Evolutionary conservation across 352 stramenopile genomes (phyloP).

Genomic region (Saprolegnia parasitica): DNA sequence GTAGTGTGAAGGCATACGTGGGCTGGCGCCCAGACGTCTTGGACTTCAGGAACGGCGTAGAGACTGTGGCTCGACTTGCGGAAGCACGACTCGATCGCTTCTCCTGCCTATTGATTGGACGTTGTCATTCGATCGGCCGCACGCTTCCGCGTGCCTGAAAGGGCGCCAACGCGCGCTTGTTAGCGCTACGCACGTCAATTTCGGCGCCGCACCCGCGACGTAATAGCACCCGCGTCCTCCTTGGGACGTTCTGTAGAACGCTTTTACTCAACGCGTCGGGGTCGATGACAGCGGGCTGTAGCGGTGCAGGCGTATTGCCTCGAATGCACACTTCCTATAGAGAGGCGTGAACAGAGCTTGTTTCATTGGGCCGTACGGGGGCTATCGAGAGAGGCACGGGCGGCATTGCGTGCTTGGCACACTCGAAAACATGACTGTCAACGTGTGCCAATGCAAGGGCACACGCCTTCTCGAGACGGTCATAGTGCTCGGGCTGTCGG

Average conservation of each 20-base stretch:
- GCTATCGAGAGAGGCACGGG: background rate
- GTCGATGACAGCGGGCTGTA: background rate
- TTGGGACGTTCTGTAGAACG: background rate
- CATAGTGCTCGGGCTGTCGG: slow-evolving; percentile 2
- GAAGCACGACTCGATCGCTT: slow-evolving; percentile 8
- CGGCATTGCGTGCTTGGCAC: slow-evolving; percentile 6
- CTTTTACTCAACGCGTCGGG: background rate
- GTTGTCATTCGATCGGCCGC: background rate
- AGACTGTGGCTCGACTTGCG: background rate
- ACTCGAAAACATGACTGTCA: slow-evolving; percentile 17
- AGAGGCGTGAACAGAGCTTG: background rate
- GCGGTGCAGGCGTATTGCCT: background rate
- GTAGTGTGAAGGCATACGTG: no score
- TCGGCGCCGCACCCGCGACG: background rate
- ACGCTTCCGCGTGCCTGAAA: background rate
- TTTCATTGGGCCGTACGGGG: background rate
- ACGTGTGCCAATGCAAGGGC: background rate
- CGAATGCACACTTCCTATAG: background rate
- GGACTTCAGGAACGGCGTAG: background rate
- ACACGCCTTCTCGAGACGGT: slow-evolving; percentile 6
- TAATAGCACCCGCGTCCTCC: background rate
- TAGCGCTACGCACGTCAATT: background rate
- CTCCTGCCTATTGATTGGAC: background rate
- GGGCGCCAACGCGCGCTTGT: background rate
- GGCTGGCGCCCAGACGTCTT: background rate